Percentiles rank a stretch among this genome's conserved stretches.
phyloP scores from a whole-genome alignment of 176 grass and related monocot species.

The Phoenix roebelenii region DNA sequence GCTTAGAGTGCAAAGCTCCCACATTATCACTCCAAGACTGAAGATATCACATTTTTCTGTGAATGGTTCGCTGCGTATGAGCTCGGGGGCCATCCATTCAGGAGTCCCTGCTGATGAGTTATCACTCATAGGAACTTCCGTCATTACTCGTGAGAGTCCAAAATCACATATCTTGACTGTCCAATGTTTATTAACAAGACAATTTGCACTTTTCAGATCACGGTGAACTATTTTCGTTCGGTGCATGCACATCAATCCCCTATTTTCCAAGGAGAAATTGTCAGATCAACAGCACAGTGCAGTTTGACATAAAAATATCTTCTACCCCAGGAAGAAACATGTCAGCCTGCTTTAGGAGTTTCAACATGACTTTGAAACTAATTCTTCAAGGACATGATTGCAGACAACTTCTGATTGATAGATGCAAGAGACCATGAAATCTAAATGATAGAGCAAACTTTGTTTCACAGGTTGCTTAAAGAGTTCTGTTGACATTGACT shows the following conservation, averaged over 20 bases:
- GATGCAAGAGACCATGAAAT: no score
- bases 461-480: no score
- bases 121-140: conserved; percentile 49
- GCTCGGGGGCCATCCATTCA: conserved; percentile 99
- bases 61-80: conserved; percentile 83
- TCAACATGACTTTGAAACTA: no score
- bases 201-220: conserved; percentile 95
- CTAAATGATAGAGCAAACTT: no score
- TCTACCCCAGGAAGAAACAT: no score
- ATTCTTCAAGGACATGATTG: no score
- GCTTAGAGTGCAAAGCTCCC: conserved; percentile 93
- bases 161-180: conserved; percentile 96
- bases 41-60: conserved; percentile 96
- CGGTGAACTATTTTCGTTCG: conserved; percentile 90
- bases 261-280: conserved; percentile 27
- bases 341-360: no score
- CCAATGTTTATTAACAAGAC: conserved; percentile 94
- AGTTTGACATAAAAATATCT: no score
- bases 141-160: conserved; percentile 71
- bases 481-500: no score
- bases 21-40: conserved; percentile 97
- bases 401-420: no score
- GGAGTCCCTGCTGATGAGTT: conserved; percentile 84
- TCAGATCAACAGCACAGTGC: not conserved
- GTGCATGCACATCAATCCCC: conserved; percentile 98